Evolutionary conservation across 2,329 filamentous ascomycete genomes (phyloP).

Genomic region (Gyromitra esculenta): DNA sequence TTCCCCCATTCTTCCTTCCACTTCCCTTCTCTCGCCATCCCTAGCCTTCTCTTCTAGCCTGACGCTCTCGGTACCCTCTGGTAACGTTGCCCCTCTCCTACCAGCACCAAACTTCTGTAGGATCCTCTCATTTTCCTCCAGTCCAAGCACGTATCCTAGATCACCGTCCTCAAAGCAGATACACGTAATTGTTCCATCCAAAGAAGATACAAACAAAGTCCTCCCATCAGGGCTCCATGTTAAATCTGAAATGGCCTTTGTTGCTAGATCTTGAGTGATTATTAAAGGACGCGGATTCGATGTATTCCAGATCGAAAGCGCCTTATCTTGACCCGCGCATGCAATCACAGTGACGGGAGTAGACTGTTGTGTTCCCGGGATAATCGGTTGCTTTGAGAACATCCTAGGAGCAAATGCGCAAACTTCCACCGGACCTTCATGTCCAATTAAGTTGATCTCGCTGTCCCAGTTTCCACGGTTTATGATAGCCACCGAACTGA

Average conservation of each 20-base stretch:
- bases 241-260: slow-evolving; percentile 92
- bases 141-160: slow-evolving; percentile 84
- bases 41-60: slow-evolving; percentile 91
- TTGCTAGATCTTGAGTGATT: slow-evolving; percentile 85
- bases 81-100: slow-evolving; percentile 85
- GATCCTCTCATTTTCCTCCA: slow-evolving; percentile 90
- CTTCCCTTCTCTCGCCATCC: slow-evolving; percentile 85
- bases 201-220: slow-evolving; percentile 82
- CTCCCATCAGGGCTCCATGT: slow-evolving; percentile 93
- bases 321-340: slow-evolving; percentile 96
- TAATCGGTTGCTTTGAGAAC: slow-evolving; percentile 73
- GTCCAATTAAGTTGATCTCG: slow-evolving; percentile 95
- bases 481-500: slow-evolving; percentile 96
- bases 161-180: slow-evolving; percentile 86
- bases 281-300: slow-evolving; percentile 91
- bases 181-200: slow-evolving; percentile 87
- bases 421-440: slow-evolving; percentile 96
- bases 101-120: slow-evolving; percentile 92
- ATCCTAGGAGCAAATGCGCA: slow-evolving; percentile 95
- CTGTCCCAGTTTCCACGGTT: slow-evolving; percentile 92
- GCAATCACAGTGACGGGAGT: slow-evolving; percentile 88
- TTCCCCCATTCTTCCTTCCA: slow-evolving; percentile 96
- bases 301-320: slow-evolving; percentile 96
- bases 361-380: slow-evolving; percentile 59
- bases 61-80: slow-evolving; percentile 90